Conservation (phyloP, 2,329 filamentous ascomycete species). For the Cladosporium sp. region DNA sequence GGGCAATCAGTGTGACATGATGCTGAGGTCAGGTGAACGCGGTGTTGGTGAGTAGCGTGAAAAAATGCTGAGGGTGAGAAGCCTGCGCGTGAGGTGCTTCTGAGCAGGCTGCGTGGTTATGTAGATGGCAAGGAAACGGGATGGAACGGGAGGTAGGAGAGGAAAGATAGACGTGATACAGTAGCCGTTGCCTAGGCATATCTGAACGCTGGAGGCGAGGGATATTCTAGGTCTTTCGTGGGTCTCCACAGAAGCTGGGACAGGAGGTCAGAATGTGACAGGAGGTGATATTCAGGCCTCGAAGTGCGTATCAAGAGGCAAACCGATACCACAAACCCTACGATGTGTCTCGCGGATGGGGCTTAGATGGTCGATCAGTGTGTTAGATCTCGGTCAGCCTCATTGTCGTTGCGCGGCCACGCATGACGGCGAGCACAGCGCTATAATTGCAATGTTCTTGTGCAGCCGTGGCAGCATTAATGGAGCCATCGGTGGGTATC, state of each 20-base stretch:
- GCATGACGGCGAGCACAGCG: neutral
- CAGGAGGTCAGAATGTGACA: neutral
- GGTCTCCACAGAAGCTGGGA: neutral
- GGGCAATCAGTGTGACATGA: neutral
- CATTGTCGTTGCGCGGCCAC: neutral
- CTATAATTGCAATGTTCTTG: neutral
- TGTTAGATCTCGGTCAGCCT: neutral
- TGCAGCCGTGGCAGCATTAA: too few species aligned
- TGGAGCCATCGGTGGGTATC: neutral
- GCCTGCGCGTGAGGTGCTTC: neutral
- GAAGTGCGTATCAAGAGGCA: neutral
- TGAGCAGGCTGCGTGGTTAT: neutral
- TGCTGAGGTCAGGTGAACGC: neutral
- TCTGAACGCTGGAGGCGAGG: neutral
- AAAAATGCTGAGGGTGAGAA: slow-evolving; percentile 3
- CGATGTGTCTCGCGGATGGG: neutral
- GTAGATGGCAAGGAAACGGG: neutral
- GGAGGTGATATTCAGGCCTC: too few species aligned
- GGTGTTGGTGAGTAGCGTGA: neutral
- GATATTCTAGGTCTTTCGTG: neutral
- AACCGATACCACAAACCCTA: neutral
- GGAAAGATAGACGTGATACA: slow-evolving; percentile 7
- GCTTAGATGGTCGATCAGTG: slow-evolving; percentile 2
- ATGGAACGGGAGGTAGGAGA: neutral
- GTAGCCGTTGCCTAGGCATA: slow-evolving; percentile 5